phyloP scores from a whole-genome alignment of 257 asterid species.

The Capsicum pubescens region DNA sequence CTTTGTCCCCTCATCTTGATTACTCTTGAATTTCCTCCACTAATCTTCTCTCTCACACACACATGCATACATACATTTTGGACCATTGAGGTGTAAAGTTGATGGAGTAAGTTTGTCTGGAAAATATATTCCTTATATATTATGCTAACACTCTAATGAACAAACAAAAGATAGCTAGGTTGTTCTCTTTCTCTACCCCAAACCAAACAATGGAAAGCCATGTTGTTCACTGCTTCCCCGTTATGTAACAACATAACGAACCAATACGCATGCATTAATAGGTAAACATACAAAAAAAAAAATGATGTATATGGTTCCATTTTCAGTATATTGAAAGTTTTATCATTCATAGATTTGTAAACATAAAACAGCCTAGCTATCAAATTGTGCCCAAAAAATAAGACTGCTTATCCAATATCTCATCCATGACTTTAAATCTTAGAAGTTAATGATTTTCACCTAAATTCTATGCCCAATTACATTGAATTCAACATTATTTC shows the following conservation, averaged over 20 bases:
- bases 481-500: too few species aligned
- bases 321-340: neutral
- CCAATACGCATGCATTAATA: neutral
- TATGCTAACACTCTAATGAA: neutral
- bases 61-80: neutral
- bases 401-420: too few species aligned
- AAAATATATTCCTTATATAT: neutral
- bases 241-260: slow-evolving; percentile 5
- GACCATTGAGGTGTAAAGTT: slow-evolving; percentile 21
- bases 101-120: neutral
- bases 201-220: neutral
- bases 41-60: neutral
- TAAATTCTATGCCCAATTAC: too few species aligned
- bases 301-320: neutral
- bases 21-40: neutral
- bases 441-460: too few species aligned
- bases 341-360: neutral
- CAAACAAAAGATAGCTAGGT: neutral
- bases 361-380: neutral
- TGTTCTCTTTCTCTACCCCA: neutral
- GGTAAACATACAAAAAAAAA: neutral
- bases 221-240: neutral
- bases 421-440: too few species aligned
- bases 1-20: neutral
- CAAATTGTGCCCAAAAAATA: neutral